These are phyloP conservation scores for Thelephora terrestris DNA, from an alignment of 1,284 basidiomycete species.

Conservation along the genomic window DNA sequence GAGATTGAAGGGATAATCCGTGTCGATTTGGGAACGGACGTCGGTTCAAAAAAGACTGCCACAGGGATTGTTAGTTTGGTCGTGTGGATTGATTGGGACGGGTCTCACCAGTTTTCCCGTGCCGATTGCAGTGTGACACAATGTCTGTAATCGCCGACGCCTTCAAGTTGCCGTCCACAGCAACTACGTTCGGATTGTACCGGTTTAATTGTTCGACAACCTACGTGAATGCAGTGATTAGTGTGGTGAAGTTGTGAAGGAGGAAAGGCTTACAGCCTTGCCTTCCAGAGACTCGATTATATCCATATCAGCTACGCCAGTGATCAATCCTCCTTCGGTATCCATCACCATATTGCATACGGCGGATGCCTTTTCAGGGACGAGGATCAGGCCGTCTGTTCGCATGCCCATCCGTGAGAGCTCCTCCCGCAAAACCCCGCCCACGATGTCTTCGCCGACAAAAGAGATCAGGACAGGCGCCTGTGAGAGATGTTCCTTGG, in stretches of 20 bases:
- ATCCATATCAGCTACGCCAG: conserved; percentile 89
- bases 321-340: conserved; percentile 57
- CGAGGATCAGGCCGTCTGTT: conserved; percentile 62
- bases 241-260: not conserved
- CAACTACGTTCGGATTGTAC: conserved; percentile 52
- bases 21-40: conserved; percentile 72
- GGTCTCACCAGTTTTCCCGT: conserved; percentile 43
- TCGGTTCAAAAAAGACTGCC: conserved; percentile 79
- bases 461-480: conserved; percentile 49
- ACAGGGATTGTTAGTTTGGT: conserved; percentile 1
- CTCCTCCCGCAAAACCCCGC: conserved; percentile 49
- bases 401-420: conserved; percentile 62
- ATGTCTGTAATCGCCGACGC: conserved; percentile 42
- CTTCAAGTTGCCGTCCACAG: conserved; percentile 77
- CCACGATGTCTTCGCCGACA: conserved; percentile 63
- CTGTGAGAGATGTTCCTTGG: conserved; percentile 24
- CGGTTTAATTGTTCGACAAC: conserved; percentile 32
- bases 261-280: conserved; percentile 31
- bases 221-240: conserved; percentile 17
- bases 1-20: conserved; percentile 59
- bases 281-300: conserved; percentile 47
- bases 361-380: conserved; percentile 43
- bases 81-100: not conserved
- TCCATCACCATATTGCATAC: conserved; percentile 84
- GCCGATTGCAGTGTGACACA: conserved; percentile 36